Conservation (phyloP, 352 stramenopile genomes). For the Salisapilia sapeloensis region DNA sequence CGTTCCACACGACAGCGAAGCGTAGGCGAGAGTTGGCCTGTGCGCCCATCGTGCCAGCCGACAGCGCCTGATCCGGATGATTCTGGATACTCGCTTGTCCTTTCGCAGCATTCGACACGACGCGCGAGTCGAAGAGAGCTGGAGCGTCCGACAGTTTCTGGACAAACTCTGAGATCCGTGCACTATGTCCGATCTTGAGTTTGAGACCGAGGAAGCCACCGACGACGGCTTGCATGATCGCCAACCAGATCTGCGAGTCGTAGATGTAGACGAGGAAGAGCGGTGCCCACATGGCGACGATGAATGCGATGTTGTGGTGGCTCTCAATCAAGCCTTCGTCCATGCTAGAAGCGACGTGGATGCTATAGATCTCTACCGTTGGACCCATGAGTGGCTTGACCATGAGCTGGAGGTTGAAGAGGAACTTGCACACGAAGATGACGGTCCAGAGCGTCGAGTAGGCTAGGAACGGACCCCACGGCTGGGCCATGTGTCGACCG, state of each 20-base stretch:
- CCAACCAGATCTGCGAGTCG: conserved; percentile 77
- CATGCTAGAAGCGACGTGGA: conserved; percentile 26
- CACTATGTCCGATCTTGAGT: conserved; percentile 67
- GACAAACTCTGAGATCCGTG: conserved; percentile 62
- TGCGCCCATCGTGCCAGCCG: conserved; percentile 24
- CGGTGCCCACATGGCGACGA: conserved; percentile 58
- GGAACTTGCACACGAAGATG: conserved; percentile 89
- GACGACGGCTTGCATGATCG: conserved; percentile 64
- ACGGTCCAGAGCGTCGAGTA: conserved; percentile 69
- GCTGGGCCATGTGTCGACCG: conserved; percentile 59
- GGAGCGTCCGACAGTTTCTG: conserved; percentile 38
- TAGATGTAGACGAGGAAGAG: conserved; percentile 79
- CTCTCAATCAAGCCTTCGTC: conserved; percentile 47
- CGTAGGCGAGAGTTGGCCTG: conserved; percentile 67
- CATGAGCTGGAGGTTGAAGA: conserved; percentile 96
- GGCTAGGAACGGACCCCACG: conserved; percentile 35
- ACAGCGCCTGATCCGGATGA: conserved; percentile 17
- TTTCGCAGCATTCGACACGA: conserved; percentile 50
- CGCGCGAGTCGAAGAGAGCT: conserved; percentile 56
- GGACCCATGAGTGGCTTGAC: conserved; percentile 93
- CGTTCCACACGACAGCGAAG: conserved; percentile 81
- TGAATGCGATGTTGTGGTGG: conserved; percentile 67
- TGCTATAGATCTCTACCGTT: conserved; percentile 89
- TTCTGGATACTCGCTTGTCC: conserved; percentile 45
- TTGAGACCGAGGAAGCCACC: conserved; percentile 60